Percentiles rank a stretch among this genome's conserved stretches.
Evolutionary conservation across 2,329 filamentous ascomycete species (phyloP).

Genomic region (Seiridium cupressi): DNA sequence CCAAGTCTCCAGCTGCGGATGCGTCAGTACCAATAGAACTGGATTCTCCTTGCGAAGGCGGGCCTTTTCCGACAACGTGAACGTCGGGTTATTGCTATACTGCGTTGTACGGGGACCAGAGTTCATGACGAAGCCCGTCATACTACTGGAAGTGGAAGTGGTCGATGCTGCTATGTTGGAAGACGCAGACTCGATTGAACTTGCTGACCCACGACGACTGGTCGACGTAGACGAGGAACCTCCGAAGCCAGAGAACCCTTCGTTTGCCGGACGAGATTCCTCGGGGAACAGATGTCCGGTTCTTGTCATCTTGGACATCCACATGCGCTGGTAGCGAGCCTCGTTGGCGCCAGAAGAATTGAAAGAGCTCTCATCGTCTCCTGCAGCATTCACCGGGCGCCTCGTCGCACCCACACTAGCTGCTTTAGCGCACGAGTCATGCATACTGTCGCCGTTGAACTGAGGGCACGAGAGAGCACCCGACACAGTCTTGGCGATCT

Average conservation of each 20-base stretch:
- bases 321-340: slow-evolving; percentile 28
- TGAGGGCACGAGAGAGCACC: slow-evolving; percentile 21
- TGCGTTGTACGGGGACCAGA: not conserved
- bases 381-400: no score
- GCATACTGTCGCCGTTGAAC: slow-evolving; percentile 27
- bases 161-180: slow-evolving; percentile 3
- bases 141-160: slow-evolving; percentile 2
- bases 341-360: slow-evolving; percentile 14
- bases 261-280: slow-evolving; percentile 25
- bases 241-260: slow-evolving; percentile 28
- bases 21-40: slow-evolving; percentile 26
- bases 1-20: slow-evolving; percentile 27
- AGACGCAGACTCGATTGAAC: slow-evolving; percentile 15
- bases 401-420: slow-evolving; percentile 17
- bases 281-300: slow-evolving; percentile 29
- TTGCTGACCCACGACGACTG: slow-evolving; percentile 20
- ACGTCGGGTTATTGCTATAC: not conserved
- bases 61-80: slow-evolving; percentile 16
- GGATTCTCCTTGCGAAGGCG: slow-evolving; percentile 18
- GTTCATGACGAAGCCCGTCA: not conserved
- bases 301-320: slow-evolving; percentile 29
- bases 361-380: not conserved
- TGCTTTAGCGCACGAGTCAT: slow-evolving; percentile 26
- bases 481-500: slow-evolving; percentile 25
- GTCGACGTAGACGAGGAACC: slow-evolving; percentile 17